phyloP scores from a whole-genome alignment of 805 yeast species.

The Candida ortonii region DNA sequence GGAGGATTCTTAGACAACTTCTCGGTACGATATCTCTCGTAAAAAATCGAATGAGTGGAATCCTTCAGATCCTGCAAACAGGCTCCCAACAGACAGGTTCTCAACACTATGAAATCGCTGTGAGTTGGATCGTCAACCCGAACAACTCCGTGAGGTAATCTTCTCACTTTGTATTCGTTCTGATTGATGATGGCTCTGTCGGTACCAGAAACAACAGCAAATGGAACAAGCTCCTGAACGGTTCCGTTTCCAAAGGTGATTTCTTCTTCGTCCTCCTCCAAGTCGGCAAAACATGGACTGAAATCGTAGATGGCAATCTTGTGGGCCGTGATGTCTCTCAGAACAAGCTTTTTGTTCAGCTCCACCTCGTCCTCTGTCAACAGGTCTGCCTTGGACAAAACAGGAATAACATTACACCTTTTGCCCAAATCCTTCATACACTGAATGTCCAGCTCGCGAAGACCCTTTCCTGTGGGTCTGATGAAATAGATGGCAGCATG shows the following conservation, averaged over 20 bases:
- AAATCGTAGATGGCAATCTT: slow-evolving; percentile 31
- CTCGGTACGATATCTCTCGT: slow-evolving; percentile 69
- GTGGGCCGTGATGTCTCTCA: slow-evolving; percentile 37
- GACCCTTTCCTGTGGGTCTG: slow-evolving; percentile 63
- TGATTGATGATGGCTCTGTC: slow-evolving; percentile 69
- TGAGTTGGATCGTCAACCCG: slow-evolving; percentile 79
- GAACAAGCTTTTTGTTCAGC: slow-evolving; percentile 44
- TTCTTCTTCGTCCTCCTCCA: slow-evolving; percentile 24
- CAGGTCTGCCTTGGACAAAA: slow-evolving; percentile 77
- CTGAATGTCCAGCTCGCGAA: slow-evolving; percentile 66
- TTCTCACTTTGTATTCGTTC: slow-evolving; percentile 68
- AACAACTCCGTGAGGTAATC: slow-evolving; percentile 82
- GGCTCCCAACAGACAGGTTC: slow-evolving; percentile 74
- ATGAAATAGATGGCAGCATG: slow-evolving; percentile 86
- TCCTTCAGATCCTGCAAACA: slow-evolving; percentile 76
- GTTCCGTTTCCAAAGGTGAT: slow-evolving; percentile 9
- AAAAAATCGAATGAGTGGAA: slow-evolving; percentile 72
- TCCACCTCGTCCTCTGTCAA: slow-evolving; percentile 52
- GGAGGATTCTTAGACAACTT: slow-evolving; percentile 25
- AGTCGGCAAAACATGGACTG: slow-evolving; percentile 29
- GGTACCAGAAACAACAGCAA: slow-evolving; percentile 88
- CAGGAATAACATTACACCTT: slow-evolving; percentile 78
- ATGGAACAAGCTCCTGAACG: slow-evolving; percentile 54
- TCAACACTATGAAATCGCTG: slow-evolving; percentile 73
- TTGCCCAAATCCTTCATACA: slow-evolving; percentile 64